Conservation (phyloP, 352 stramenopile genomes). For the Blastocystis sp. region DNA sequence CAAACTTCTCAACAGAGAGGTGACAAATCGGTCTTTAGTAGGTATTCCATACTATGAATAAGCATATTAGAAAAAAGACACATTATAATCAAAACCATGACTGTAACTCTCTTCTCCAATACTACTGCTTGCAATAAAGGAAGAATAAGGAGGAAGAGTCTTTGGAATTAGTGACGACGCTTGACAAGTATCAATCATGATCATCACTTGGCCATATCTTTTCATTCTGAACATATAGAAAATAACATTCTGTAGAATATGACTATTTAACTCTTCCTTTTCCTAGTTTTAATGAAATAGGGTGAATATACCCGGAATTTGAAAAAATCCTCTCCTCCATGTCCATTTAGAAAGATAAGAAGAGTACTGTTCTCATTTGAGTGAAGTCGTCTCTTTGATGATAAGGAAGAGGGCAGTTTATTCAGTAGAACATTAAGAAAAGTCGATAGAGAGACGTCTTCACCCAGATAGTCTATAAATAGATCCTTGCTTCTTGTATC, state of each 20-base stretch:
- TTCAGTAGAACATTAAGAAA: slow-evolving; percentile 24
- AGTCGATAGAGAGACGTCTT: not conserved
- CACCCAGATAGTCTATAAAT: not conserved
- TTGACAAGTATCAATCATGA: slow-evolving; percentile 57
- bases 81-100: slow-evolving; percentile 16
- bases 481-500: not conserved
- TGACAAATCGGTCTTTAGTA: slow-evolving; percentile 5
- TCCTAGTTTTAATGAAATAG: not conserved
- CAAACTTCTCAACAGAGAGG: not conserved
- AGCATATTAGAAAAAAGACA: not conserved
- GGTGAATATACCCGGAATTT: not conserved
- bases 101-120: slow-evolving; percentile 52
- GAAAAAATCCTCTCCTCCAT: slow-evolving; percentile 43
- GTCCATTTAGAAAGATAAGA: slow-evolving; percentile 35
- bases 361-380: not conserved
- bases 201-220: not conserved
- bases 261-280: slow-evolving; percentile 12
- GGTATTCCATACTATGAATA: not conserved
- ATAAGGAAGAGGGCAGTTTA: slow-evolving; percentile 6
- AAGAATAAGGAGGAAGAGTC: not conserved
- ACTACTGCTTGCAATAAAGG: slow-evolving; percentile 23
- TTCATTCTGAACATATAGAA: not conserved
- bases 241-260: not conserved
- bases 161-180: slow-evolving; percentile 35
- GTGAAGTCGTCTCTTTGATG: not conserved